phyloP scores from a whole-genome alignment of 2,329 filamentous ascomycete genomes.

The Akanthomyces uredinophilus region DNA sequence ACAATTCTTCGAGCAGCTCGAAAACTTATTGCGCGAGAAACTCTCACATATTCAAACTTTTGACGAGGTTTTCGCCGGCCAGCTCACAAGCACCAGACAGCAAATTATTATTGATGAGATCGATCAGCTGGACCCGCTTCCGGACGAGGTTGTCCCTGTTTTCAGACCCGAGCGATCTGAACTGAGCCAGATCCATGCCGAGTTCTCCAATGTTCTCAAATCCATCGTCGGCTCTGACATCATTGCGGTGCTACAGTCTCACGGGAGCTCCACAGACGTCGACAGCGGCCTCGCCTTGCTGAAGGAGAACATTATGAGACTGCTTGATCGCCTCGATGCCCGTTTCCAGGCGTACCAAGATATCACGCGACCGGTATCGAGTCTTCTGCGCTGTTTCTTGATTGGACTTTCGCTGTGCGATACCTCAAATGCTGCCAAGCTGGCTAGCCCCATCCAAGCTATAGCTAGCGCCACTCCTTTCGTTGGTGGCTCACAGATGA shows the following conservation, averaged over 20 bases:
- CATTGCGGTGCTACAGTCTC: conserved; percentile 27
- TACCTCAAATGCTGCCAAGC: conserved; percentile 37
- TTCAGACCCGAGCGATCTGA: conserved; percentile 67
- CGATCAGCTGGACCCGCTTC: conserved; percentile 57
- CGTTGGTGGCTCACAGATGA: conserved; percentile 38
- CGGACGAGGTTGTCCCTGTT: conserved; percentile 58
- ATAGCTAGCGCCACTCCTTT: conserved; percentile 50
- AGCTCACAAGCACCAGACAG: conserved; percentile 61
- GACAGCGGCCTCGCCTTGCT: conserved; percentile 43
- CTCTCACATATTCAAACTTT: conserved; percentile 60
- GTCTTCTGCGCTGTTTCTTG: conserved; percentile 73
- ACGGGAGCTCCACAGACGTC: conserved; percentile 19
- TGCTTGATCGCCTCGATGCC: conserved; percentile 63
- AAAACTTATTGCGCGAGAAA: conserved; percentile 48
- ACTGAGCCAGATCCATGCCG: conserved; percentile 68
- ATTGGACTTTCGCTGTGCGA: conserved; percentile 65
- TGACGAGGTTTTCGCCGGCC: conserved; percentile 62
- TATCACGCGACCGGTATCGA: conserved; percentile 70
- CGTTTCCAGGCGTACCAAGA: conserved; percentile 80
- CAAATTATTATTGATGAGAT: conserved; percentile 60
- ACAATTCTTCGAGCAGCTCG: conserved; percentile 50
- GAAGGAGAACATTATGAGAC: conserved; percentile 56
- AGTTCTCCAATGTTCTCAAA: conserved; percentile 73
- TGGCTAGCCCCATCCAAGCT: conserved; percentile 28
- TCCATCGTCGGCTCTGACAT: conserved; percentile 49